phyloP scores from a whole-genome alignment of 2,329 filamentous ascomycete genomes.

The Fusarium succisae region DNA sequence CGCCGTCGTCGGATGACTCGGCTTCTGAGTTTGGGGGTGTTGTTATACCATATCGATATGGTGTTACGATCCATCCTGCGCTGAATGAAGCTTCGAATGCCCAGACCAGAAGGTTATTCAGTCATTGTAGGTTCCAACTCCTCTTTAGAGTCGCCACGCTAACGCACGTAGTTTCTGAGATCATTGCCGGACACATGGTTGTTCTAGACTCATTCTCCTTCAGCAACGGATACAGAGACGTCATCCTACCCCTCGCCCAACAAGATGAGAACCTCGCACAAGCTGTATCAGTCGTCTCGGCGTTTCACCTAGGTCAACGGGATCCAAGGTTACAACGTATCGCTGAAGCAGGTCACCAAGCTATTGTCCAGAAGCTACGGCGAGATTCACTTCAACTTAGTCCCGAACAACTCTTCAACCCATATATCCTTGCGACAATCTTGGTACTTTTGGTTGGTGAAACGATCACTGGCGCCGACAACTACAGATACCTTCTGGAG shows the following conservation, averaged over 20 bases:
- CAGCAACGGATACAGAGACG: constrained; percentile 51
- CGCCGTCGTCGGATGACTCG: neutral
- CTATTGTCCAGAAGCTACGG: constrained; percentile 49
- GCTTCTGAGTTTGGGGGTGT: neutral
- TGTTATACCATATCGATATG: constrained; percentile 1
- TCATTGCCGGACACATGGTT: constrained; percentile 52
- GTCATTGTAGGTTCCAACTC: constrained; percentile 43
- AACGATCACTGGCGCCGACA: constrained; percentile 52
- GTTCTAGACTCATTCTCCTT: constrained; percentile 45
- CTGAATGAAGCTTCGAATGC: constrained; percentile 40
- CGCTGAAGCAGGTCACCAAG: constrained; percentile 48
- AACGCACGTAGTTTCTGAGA: constrained; percentile 44
- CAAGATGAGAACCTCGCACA: constrained; percentile 48
- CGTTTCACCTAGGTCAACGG: constrained; percentile 49
- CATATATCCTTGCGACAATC: constrained; percentile 50
- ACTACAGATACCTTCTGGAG: constrained; percentile 49
- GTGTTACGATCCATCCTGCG: constrained; percentile 29
- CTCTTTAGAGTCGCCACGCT: neutral
- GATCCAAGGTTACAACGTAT: constrained; percentile 43
- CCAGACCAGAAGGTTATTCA: constrained; percentile 48
- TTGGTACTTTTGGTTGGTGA: constrained; percentile 53
- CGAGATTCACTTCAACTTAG: constrained; percentile 43
- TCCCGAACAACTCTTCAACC: constrained; percentile 47
- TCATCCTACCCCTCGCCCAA: constrained; percentile 52
- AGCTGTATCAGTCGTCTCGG: constrained; percentile 51